Base-by-base conservation (phyloP, 1,284 basidiomycete species). In the Ganoderma lingzhi region DNA sequence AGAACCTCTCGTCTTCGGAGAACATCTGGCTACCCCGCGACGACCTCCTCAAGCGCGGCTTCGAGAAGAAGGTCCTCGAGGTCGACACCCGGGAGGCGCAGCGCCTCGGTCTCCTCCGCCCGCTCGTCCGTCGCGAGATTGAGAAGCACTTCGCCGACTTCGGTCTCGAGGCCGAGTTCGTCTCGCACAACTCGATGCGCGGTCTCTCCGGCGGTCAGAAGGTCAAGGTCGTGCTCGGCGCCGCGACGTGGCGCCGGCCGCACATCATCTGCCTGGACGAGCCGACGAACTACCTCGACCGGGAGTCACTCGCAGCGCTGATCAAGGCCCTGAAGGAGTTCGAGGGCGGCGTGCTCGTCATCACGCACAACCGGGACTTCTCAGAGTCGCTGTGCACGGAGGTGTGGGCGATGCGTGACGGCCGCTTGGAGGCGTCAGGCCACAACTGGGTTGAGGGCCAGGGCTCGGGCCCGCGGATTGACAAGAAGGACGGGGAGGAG, bases 391-490 rank as follows among this genome's bases (percentile, higher is more conserved):
- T 98, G 74, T 98, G 96, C 87, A 85, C 87, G 76, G 93, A 94
- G 83, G 95, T 96, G 62, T 96, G 95, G 95, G 96, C 96, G 53
- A 97, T 97, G 95, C 90, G 93, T 69, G 94, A 97, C 79, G 96
- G 96, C 78, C 90, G 85, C 77, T 91, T 98, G 72, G 94, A 95
- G 84, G 95, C 96, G 15, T 97, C 96, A 62, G 97, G 97, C 73
- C 97, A 98, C 88, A 96, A 97, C 88, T 97, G 95, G 95, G 96
- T 98, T 78, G 97, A 99, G 84, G 96, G 96, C 66, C 97, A 99
- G 83, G 96, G 96, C 68, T 87, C 94, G 44, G 96, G 96, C 63
- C 82, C 93, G 55, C 90, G 96, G 69, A 98, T 98, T 76, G 96
- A 97, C 88, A 94, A 96, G 89, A 90, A 89, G 79, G 91, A 87